These are phyloP conservation scores for Trichocladium uniseriatum DNA, from an alignment of 495 filamentous ascomycete species.

Conservation along the genomic window DNA sequence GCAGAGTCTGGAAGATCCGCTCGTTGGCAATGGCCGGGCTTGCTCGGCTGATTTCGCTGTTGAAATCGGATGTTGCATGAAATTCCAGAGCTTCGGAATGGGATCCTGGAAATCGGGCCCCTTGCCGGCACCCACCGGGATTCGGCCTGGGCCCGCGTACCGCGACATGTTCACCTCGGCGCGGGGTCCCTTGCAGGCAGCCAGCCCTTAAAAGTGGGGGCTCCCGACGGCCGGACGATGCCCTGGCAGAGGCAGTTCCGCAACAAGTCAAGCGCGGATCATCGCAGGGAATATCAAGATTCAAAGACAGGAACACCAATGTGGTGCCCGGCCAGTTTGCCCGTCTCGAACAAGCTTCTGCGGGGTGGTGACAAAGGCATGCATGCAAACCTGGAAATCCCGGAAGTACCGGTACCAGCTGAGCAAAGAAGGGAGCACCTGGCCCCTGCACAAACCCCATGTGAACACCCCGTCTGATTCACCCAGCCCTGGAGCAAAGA, in stretches of 20 bases:
- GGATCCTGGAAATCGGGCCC: slow-evolving; percentile 5
- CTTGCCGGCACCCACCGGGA: slow-evolving; percentile 5
- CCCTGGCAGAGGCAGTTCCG: neutral
- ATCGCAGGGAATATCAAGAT: no score
- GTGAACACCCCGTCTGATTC: slow-evolving; percentile 26
- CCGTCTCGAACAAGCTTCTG: no score
- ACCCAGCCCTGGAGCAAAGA: slow-evolving; percentile 8
- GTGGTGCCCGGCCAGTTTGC: no score
- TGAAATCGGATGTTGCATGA: slow-evolving; percentile 21
- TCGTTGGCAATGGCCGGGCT: neutral
- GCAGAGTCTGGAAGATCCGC: neutral
- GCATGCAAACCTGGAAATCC: no score
- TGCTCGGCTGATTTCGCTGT: slow-evolving; percentile 19
- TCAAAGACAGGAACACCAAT: no score
- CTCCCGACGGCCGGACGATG: neutral
- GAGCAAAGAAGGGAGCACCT: slow-evolving; percentile 5
- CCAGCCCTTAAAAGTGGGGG: neutral
- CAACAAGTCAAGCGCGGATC: no score
- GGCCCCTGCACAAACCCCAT: slow-evolving; percentile 11
- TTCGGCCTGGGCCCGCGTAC: neutral
- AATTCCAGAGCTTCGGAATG: slow-evolving; percentile 10
- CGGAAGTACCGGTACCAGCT: no score
- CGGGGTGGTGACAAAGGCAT: no score
- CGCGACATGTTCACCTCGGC: neutral
- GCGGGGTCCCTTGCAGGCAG: slow-evolving; percentile 9